Conservation (phyloP, 2,329 filamentous ascomycete genomes). For the Bisporella sp. region DNA sequence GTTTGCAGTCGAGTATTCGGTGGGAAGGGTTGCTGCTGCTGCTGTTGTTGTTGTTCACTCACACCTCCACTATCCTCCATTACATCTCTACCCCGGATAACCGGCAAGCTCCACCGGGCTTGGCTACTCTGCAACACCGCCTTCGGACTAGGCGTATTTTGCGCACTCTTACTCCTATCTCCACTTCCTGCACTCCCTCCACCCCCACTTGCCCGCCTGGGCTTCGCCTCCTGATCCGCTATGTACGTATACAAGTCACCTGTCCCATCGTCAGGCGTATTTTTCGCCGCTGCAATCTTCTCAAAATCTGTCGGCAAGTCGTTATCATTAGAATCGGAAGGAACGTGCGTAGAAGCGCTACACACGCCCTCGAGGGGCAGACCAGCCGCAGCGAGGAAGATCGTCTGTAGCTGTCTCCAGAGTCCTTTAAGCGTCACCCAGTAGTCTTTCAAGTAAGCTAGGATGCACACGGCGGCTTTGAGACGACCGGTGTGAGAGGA, state of each 20-base stretch:
- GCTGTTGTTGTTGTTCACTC: too few relatives aligned
- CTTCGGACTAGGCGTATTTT: too few relatives aligned
- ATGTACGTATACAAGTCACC: conserved; percentile 3
- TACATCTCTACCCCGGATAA: too few relatives aligned
- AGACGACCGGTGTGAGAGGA: conserved; percentile 1
- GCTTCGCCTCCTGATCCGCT: neutral
- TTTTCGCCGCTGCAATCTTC: conserved; percentile 2
- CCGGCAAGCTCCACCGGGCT: too few relatives aligned
- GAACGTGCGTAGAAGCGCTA: neutral
- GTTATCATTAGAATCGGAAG: neutral
- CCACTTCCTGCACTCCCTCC: too few relatives aligned
- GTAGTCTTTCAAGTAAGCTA: conserved; percentile 10
- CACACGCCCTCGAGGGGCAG: conserved; percentile 1
- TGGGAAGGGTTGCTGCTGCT: too few relatives aligned
- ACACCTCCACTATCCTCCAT: too few relatives aligned
- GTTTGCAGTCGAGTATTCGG: too few relatives aligned
- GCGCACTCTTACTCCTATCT: too few relatives aligned
- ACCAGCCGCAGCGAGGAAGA: neutral
- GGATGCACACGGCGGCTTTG: conserved; percentile 11
- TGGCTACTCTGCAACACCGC: too few relatives aligned
- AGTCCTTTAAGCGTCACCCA: conserved; percentile 7
- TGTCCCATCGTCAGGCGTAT: neutral
- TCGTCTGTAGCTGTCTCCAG: neutral
- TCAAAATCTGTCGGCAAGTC: conserved; percentile 4
- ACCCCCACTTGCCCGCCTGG: too few relatives aligned